Base-by-base conservation (phyloP, 129 eudicot genomes). In the Silybum marianum region DNA sequence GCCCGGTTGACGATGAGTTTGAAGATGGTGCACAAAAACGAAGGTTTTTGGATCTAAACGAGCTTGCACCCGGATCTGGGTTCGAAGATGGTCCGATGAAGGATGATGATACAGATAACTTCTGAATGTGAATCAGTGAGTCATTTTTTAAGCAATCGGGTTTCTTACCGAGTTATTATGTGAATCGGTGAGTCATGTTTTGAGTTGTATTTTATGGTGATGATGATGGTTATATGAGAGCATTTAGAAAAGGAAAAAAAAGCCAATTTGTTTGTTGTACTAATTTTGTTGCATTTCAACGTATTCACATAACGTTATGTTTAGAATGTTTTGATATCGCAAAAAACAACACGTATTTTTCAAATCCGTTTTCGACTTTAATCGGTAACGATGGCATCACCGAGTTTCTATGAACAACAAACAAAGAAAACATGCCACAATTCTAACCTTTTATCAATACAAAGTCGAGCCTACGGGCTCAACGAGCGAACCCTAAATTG, bases 41-140 rank as follows among this genome's bases (percentile, higher is more conserved):
- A 75, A 85, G 89, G 74, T 93, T 95, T 88, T 98, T 95, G 81
- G 99, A 95, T 83, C 88, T 95, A 23, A 95, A 95, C 38, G 99
- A 95, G 87, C 97, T 91, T 38, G 99, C 99, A 39, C 99, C 99
- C 0, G 98, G 99, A 73, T 86, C 97, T 22, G 98, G 99, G 24
- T 90, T 92, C 71, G 99, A 95, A n/a, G 99, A 95, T 69, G 92
- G 95, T 25, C 89, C 90, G 38, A 73, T 85, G 73, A 91, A 86
- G 83, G 95, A 84, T 63, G 97, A 90, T 23, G 97, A 84, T 79
- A 76, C 81, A 24, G 91, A 88, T 75, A 86, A 86, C 84, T 87
- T 92, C 87, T 88, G 24, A 86, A 77, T 73, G 72, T 76, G 74
- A 75, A 69, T 78, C 32, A 63, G 80, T 73, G 48, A 48, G 87